phyloP scores from a whole-genome alignment of 1,284 basidiomycete species.

The Thecaphora frezii region DNA sequence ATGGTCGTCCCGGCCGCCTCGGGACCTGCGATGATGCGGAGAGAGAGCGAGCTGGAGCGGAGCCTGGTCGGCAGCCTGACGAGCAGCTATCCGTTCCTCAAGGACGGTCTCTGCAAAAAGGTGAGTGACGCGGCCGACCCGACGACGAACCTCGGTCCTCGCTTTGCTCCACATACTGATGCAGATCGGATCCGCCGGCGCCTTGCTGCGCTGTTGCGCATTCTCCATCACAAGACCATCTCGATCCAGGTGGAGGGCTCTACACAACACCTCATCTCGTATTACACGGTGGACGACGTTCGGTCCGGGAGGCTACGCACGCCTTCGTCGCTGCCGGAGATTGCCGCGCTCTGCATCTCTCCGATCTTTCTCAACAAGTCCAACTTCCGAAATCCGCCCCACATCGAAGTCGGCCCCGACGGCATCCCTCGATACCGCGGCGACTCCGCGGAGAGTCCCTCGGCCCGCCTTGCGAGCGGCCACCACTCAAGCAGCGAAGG shows the following conservation, averaged over 20 bases:
- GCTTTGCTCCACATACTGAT: no score
- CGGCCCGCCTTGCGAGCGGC: conserved; percentile 27
- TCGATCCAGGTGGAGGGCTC: conserved; percentile 84
- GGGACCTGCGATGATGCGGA: conserved; percentile 5
- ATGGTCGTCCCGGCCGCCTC: conserved; percentile 13
- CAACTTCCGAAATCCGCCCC: conserved; percentile 85
- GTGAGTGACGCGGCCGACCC: conserved; percentile 5
- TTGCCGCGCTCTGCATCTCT: conserved; percentile 80
- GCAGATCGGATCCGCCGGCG: no score
- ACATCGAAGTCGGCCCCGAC: conserved; percentile 79
- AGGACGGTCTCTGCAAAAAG: conserved; percentile 50
- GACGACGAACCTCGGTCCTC: no score
- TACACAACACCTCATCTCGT: conserved; percentile 91
- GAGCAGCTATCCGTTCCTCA: conserved; percentile 47
- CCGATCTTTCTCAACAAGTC: conserved; percentile 86
- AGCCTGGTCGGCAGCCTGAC: conserved; percentile 51
- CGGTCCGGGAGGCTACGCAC: conserved; percentile 80
- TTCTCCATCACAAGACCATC: no score
- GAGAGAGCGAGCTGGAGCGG: conserved; percentile 37
- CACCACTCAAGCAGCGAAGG: conserved; percentile 12
- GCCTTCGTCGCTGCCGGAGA: conserved; percentile 84
- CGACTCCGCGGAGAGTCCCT: conserved; percentile 16
- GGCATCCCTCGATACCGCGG: conserved; percentile 69
- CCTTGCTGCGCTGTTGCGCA: no score
- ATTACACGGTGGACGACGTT: conserved; percentile 91